A percentile compares a stretch with the other conserved stretches of the same genome.
Conservation (phyloP, 139 green algal genomes). For the Coelastrella sp. region DNA sequence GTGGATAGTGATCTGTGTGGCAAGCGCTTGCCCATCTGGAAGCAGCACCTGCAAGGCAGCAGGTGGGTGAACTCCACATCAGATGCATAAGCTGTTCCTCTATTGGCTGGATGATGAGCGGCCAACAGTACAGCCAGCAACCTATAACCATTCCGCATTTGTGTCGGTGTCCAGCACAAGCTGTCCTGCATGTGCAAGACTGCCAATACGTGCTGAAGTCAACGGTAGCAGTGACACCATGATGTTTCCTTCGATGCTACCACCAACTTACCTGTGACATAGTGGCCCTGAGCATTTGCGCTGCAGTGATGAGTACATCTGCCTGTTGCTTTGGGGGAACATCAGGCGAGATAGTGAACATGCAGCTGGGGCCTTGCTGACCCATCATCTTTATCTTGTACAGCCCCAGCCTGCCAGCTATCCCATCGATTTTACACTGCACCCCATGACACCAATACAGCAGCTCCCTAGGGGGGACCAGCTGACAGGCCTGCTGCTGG, state of each 20-base stretch:
- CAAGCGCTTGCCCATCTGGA: neutral
- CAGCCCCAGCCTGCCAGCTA: constrained; percentile 7
- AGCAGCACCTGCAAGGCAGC: constrained; percentile 18
- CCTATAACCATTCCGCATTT: too few species aligned
- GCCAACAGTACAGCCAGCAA: too few species aligned
- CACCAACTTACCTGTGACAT: constrained; percentile 17
- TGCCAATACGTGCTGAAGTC: too few species aligned
- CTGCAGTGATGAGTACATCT: constrained; percentile 17
- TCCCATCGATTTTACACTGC: constrained; percentile 15
- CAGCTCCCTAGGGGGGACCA: constrained; percentile 14
- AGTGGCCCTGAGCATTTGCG: neutral
- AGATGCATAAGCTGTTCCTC: too few species aligned
- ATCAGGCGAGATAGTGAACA: constrained; percentile 34
- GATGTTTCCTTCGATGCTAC: neutral
- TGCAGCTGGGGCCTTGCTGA: neutral
- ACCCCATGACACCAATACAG: constrained; percentile 27
- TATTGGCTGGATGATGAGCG: too few species aligned
- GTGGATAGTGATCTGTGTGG: constrained; percentile 37
- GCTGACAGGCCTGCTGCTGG: neutral
- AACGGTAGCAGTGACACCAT: too few species aligned
- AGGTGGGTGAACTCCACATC: neutral
- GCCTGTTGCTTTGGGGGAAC: constrained; percentile 38
- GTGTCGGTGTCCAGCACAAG: too few species aligned
- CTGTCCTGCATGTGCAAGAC: too few species aligned
- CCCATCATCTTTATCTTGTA: constrained; percentile 37